A percentile compares a stretch with the other conserved stretches of the same genome.
Conservation (phyloP, 2,329 filamentous ascomycete genomes). For the Microdochium nivale region DNA sequence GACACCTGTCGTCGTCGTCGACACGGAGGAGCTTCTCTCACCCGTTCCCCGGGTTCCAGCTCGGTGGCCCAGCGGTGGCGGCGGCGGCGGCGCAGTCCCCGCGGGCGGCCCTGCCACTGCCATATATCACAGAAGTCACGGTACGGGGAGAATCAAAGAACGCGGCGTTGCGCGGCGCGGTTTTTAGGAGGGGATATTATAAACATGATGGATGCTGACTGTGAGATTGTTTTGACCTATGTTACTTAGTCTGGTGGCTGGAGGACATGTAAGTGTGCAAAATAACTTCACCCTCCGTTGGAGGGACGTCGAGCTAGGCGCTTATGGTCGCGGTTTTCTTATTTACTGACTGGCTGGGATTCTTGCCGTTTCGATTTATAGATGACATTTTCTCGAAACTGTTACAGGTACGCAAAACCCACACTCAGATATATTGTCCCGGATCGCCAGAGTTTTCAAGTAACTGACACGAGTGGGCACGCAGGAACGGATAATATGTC, state of each 20-base stretch:
- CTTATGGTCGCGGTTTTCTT: too few species aligned
- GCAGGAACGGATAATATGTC: constrained; percentile 84
- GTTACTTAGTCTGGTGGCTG: constrained; percentile 59
- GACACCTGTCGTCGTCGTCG: too few species aligned
- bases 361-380: constrained; percentile 21
- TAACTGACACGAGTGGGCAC: constrained; percentile 8
- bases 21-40: neutral
- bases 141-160: constrained; percentile 19
- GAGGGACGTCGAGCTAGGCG: too few species aligned
- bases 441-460: constrained; percentile 6
- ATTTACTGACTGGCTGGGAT: constrained; percentile 10
- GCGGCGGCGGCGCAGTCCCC: constrained; percentile 20
- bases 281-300: too few species aligned
- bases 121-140: constrained; percentile 49
- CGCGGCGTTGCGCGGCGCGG: too few species aligned
- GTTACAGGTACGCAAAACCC: constrained; percentile 48
- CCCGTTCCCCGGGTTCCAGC: neutral
- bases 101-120: constrained; percentile 38
- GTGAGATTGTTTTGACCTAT: constrained; percentile 16
- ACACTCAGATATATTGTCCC: neutral
- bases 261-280: constrained; percentile 58
- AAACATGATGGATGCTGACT: neutral
- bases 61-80: neutral
- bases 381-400: constrained; percentile 79
- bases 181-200: too few species aligned